Conservation (phyloP, 805 yeast genomes). For the Candida gorgasii region DNA sequence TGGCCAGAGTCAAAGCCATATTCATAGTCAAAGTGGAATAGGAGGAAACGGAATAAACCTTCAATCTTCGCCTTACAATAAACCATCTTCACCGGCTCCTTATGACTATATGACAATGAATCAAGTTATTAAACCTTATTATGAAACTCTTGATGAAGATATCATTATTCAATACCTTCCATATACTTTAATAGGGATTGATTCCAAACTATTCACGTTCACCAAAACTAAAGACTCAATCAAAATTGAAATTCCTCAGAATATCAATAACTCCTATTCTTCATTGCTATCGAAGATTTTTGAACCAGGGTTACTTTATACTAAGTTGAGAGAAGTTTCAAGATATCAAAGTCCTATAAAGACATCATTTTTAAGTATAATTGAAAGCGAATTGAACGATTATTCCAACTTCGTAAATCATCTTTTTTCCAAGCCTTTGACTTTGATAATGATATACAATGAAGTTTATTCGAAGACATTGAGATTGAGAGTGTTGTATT, state of each 20-base stretch:
- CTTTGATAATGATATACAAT: constrained; percentile 38
- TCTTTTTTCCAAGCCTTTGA: constrained; percentile 29
- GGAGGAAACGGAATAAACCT: constrained; percentile 3
- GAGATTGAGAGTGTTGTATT: constrained; percentile 58
- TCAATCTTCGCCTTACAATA: constrained; percentile 17
- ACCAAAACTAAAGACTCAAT: constrained; percentile 25
- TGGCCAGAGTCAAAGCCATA: neutral
- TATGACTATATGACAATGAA: constrained; percentile 5
- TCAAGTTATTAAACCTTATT: constrained; percentile 27
- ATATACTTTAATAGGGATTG: constrained; percentile 61
- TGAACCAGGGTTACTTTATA: constrained; percentile 74
- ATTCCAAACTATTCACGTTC: constrained; percentile 56
- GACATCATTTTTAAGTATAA: constrained; percentile 57
- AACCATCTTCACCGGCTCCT: neutral
- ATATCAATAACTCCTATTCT: constrained; percentile 55
- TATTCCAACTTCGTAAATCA: constrained; percentile 40
- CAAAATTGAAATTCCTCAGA: constrained; percentile 46
- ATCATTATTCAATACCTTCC: constrained; percentile 47
- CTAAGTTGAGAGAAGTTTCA: constrained; percentile 34
- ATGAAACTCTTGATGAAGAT: constrained; percentile 31
- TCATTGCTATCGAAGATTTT: constrained; percentile 55
- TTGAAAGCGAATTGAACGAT: constrained; percentile 38
- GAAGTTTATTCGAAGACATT: constrained; percentile 51
- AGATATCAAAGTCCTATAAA: constrained; percentile 51
- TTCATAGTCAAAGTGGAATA: neutral